These are phyloP conservation scores for Umbelopsis sp. DNA, from an alignment of 371 early-diverging fungal species.

Conservation along the genomic window DNA sequence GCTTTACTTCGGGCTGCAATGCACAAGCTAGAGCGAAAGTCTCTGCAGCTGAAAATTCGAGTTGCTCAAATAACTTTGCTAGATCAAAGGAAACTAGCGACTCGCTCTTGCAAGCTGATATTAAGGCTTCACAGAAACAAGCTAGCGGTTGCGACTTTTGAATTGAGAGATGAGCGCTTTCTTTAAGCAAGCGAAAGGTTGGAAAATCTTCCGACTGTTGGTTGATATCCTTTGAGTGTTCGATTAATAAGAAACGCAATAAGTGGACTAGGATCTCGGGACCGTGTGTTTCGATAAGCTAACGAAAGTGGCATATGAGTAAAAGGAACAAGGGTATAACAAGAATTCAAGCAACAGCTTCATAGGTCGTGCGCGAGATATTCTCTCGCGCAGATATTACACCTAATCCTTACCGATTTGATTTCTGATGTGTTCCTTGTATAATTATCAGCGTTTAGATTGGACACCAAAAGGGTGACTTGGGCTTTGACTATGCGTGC, in stretches of 20 bases:
- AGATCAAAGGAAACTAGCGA: slow-evolving; percentile 46
- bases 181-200: slow-evolving; percentile 52
- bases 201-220: slow-evolving; percentile 34
- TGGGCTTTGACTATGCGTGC: slow-evolving; percentile 69
- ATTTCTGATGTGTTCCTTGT: slow-evolving; percentile 54
- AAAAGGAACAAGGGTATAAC: slow-evolving; percentile 15
- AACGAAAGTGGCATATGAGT: neutral
- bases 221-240: slow-evolving; percentile 32
- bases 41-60: slow-evolving; percentile 49
- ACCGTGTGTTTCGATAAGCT: slow-evolving; percentile 65
- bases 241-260: slow-evolving; percentile 54
- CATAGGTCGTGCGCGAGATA: neutral
- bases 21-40: slow-evolving; percentile 47
- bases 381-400: slow-evolving; percentile 12
- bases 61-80: slow-evolving; percentile 40
- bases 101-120: slow-evolving; percentile 49
- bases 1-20: slow-evolving; percentile 43
- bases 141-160: slow-evolving; percentile 40
- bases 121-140: slow-evolving; percentile 50
- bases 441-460: slow-evolving; percentile 58
- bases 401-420: slow-evolving; percentile 44
- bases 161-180: slow-evolving; percentile 38
- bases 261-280: slow-evolving; percentile 60
- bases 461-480: slow-evolving; percentile 57
- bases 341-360: neutral